Conservation (phyloP, 2,329 filamentous ascomycete species). For the Paradendryphiella salina region DNA sequence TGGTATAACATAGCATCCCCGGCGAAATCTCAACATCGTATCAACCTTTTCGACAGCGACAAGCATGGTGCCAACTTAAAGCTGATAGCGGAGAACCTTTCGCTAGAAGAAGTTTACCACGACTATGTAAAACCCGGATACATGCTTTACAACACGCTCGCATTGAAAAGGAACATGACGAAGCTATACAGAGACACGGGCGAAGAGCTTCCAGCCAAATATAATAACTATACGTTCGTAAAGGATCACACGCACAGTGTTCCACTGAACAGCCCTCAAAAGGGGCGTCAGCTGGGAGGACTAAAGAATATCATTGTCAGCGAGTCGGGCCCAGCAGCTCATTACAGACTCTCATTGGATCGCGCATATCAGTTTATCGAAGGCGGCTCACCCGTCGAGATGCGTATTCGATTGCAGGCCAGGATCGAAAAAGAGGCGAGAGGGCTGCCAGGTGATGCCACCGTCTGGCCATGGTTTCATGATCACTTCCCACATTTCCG, state of each 20-base stretch:
- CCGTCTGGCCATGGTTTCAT: slow-evolving; percentile 28
- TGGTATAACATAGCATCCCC: slow-evolving; percentile 16
- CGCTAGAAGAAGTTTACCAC: slow-evolving; percentile 26
- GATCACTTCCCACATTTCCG: slow-evolving; percentile 36
- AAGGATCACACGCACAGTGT: slow-evolving; percentile 5
- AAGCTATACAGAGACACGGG: slow-evolving; percentile 4
- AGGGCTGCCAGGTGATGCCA: neutral
- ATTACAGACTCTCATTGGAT: slow-evolving; percentile 19
- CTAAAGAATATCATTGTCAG: slow-evolving; percentile 27
- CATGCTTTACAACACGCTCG: slow-evolving; percentile 20
- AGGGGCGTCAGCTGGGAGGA: slow-evolving; percentile 12
- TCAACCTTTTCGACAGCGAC: slow-evolving; percentile 20
- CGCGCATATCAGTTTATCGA: slow-evolving; percentile 33
- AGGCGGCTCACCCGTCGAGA: slow-evolving; percentile 28
- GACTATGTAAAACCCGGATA: slow-evolving; percentile 26
- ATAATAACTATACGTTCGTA: slow-evolving; percentile 18
- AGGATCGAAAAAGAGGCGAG: slow-evolving; percentile 7
- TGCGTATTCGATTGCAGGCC: slow-evolving; percentile 18
- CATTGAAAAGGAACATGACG: slow-evolving; percentile 5
- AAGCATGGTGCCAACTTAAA: neutral
- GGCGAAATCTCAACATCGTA: slow-evolving; percentile 18
- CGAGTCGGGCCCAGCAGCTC: slow-evolving; percentile 14
- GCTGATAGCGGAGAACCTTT: slow-evolving; percentile 19
- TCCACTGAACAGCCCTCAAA: neutral
- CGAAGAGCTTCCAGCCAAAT: neutral